A percentile compares a stretch with the other conserved stretches of the same genome.
phyloP scores from a whole-genome alignment of 306 rosid genomes.

The Dryas octopetala region DNA sequence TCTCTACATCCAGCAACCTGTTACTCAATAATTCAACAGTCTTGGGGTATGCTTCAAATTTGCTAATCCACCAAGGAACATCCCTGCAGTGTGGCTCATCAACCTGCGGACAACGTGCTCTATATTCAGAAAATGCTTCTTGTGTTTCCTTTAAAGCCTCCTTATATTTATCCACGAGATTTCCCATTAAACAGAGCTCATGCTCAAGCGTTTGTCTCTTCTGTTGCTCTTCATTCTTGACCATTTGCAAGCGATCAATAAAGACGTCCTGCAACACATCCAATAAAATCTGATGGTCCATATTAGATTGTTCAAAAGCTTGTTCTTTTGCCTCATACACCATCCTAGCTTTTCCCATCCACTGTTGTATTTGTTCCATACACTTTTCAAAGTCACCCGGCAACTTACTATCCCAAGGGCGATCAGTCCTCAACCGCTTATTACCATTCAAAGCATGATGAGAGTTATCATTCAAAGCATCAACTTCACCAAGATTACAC shows the following conservation, averaged over 20 bases:
- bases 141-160: slow-evolving; percentile 71
- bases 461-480: slow-evolving; percentile 43
- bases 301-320: slow-evolving; percentile 42
- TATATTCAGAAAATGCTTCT: slow-evolving; percentile 63
- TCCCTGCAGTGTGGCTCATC: slow-evolving; percentile 87
- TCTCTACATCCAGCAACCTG: slow-evolving; percentile 49
- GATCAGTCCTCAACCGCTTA: slow-evolving; percentile 67
- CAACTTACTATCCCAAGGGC: slow-evolving; percentile 54
- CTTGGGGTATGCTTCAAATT: slow-evolving; percentile 38
- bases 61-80: slow-evolving; percentile 56
- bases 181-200: slow-evolving; percentile 71
- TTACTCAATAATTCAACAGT: slow-evolving; percentile 36
- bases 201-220: slow-evolving; percentile 65
- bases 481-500: slow-evolving; percentile 43
- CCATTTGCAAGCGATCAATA: slow-evolving; percentile 57
- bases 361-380: slow-evolving; percentile 61
- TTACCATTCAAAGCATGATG: slow-evolving; percentile 54
- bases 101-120: slow-evolving; percentile 54
- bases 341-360: slow-evolving; percentile 69
- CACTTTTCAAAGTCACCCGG: slow-evolving; percentile 52
- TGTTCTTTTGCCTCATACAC: slow-evolving; percentile 58
- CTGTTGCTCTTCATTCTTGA: slow-evolving; percentile 63
- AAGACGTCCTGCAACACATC: slow-evolving; percentile 57
- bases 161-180: slow-evolving; percentile 69
- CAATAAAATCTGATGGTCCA: slow-evolving; percentile 53